These are phyloP conservation scores for Mycena rosella DNA, from an alignment of 768 basidiomycete species.

Conservation along the genomic window DNA sequence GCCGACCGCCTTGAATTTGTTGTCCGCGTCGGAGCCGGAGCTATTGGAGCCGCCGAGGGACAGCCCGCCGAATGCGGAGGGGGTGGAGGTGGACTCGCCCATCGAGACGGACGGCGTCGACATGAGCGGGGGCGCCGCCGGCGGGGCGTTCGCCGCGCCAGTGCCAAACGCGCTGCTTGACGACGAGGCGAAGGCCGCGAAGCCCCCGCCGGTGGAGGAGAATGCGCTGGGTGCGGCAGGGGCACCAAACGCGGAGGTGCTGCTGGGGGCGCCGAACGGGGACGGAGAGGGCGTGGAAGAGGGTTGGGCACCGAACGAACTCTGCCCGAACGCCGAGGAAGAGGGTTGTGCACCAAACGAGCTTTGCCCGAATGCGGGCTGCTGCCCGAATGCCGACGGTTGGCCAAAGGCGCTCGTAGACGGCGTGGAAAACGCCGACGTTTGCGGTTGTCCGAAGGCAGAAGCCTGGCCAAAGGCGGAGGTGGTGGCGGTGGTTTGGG, in stretches of 20 bases:
- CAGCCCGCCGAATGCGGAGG: slow-evolving; percentile 46
- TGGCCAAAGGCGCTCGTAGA: slow-evolving; percentile 47
- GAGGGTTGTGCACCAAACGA: slow-evolving; percentile 47
- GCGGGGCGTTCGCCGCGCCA: slow-evolving; percentile 36
- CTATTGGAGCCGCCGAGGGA: slow-evolving; percentile 44
- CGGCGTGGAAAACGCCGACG: slow-evolving; percentile 24
- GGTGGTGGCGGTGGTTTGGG: slow-evolving; percentile 21
- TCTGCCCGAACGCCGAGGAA: slow-evolving; percentile 48
- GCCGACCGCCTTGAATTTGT: slow-evolving; percentile 36
- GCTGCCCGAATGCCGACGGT: slow-evolving; percentile 52
- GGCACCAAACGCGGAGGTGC: slow-evolving; percentile 49
- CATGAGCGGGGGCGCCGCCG: slow-evolving; percentile 35
- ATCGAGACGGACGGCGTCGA: slow-evolving; percentile 42
- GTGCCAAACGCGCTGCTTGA: slow-evolving; percentile 49
- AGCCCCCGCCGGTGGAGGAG: slow-evolving; percentile 38
- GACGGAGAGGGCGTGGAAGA: slow-evolving; percentile 50
- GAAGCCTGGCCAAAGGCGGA: slow-evolving; percentile 48
- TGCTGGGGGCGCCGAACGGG: slow-evolving; percentile 45
- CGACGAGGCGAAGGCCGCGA: slow-evolving; percentile 46
- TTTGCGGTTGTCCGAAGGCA: slow-evolving; percentile 45
- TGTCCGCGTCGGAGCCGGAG: slow-evolving; percentile 37
- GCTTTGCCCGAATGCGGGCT: slow-evolving; percentile 50
- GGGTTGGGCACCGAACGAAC: slow-evolving; percentile 44
- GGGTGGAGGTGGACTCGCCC: slow-evolving; percentile 48
- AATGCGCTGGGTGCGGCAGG: slow-evolving; percentile 43